These are phyloP conservation scores for Paralagenidium karlingii DNA, from an alignment of 352 stramenopile species.

Conservation along the genomic window DNA sequence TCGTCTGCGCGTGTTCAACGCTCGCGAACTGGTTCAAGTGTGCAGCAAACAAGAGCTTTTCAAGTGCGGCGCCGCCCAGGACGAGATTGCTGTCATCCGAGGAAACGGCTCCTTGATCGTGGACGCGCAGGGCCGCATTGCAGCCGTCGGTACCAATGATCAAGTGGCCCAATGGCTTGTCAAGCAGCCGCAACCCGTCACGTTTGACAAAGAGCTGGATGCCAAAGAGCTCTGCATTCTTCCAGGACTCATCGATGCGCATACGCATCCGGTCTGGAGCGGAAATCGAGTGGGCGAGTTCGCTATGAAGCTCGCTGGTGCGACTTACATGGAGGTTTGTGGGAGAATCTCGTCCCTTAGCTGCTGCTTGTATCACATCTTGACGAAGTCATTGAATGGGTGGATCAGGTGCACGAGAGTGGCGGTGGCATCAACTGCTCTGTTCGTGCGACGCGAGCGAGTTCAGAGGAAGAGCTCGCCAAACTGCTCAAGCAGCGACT, in stretches of 20 bases:
- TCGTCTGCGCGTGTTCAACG: slow-evolving; percentile 50
- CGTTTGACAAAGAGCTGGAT: slow-evolving; percentile 64
- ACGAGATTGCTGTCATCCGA: slow-evolving; percentile 47
- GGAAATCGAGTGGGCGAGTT: slow-evolving; percentile 80
- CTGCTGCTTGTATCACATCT: background rate
- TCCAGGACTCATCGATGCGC: slow-evolving; percentile 65
- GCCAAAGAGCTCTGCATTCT: slow-evolving; percentile 54
- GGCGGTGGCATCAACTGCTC: slow-evolving; percentile 73
- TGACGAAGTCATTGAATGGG: background rate
- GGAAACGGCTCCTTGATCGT: slow-evolving; percentile 47
- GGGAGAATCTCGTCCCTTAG: background rate
- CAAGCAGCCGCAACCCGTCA: slow-evolving; percentile 35
- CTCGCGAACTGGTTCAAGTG: slow-evolving; percentile 60
- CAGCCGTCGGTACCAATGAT: slow-evolving; percentile 34
- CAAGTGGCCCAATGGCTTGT: slow-evolving; percentile 44
- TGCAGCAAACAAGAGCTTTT: slow-evolving; percentile 41
- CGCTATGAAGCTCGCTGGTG: slow-evolving; percentile 75
- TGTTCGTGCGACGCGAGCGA: slow-evolving; percentile 52
- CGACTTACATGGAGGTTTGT: slow-evolving; percentile 67
- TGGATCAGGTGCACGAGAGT: slow-evolving; percentile 29
- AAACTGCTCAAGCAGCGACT: slow-evolving; percentile 32
- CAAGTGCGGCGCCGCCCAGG: slow-evolving; percentile 49
- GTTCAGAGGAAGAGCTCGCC: slow-evolving; percentile 45
- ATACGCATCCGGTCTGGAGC: slow-evolving; percentile 78
- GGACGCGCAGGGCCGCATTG: slow-evolving; percentile 33